phyloP scores from a whole-genome alignment of 306 rosid species.

The Fragaria ananassa region DNA sequence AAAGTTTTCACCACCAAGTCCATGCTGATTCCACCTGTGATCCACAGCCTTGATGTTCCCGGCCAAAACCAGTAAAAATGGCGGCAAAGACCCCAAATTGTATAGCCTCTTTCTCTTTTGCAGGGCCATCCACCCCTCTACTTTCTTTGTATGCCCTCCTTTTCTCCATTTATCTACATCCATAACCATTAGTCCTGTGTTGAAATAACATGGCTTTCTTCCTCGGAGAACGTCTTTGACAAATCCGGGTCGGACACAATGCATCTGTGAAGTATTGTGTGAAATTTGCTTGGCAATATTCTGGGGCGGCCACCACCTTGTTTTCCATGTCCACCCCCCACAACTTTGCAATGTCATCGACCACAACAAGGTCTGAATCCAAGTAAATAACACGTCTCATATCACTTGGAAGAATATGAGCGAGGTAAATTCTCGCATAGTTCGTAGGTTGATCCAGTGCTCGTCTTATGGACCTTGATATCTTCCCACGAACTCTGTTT shows the following conservation, averaged over 20 bases:
- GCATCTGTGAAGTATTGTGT: slow-evolving; percentile 38
- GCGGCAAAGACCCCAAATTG: slow-evolving; percentile 63
- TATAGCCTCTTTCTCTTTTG: slow-evolving; percentile 58
- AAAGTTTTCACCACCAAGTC: slow-evolving; percentile 67
- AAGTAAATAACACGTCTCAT: slow-evolving; percentile 53
- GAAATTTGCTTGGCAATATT: slow-evolving; percentile 62
- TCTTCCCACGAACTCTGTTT: slow-evolving; percentile 42
- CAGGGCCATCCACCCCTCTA: slow-evolving; percentile 65
- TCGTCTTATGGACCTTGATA: slow-evolving; percentile 55
- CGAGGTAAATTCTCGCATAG: slow-evolving; percentile 62
- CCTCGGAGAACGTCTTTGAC: slow-evolving; percentile 39
- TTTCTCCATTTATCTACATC: slow-evolving; percentile 59
- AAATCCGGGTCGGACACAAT: slow-evolving; percentile 44
- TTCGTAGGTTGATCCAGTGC: slow-evolving; percentile 65
- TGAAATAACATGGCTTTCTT: slow-evolving; percentile 60
- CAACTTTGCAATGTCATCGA: slow-evolving; percentile 62
- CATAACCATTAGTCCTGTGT: slow-evolving; percentile 79
- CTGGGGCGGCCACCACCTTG: slow-evolving; percentile 64
- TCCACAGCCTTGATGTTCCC: slow-evolving; percentile 62
- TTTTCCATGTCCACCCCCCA: slow-evolving; percentile 59
- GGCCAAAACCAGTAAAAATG: slow-evolving; percentile 61
- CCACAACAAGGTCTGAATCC: slow-evolving; percentile 60
- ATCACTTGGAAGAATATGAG: slow-evolving; percentile 43
- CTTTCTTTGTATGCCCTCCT: slow-evolving; percentile 45
- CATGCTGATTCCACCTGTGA: slow-evolving; percentile 78